Evolutionary conservation across 306 rosid genomes (phyloP).

Genomic region (Vicia sativa): DNA sequence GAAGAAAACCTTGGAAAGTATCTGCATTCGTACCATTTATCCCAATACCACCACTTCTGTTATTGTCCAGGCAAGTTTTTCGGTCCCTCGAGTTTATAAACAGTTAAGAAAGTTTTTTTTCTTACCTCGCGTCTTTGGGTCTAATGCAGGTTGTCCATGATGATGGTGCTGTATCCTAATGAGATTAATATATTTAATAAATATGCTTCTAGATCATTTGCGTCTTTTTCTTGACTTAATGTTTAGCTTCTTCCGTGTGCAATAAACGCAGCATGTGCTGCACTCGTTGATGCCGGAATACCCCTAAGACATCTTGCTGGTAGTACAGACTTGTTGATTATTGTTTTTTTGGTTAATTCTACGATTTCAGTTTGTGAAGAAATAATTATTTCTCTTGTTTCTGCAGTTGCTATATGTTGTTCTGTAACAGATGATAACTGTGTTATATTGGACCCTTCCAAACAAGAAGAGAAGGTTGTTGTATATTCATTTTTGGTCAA

Average conservation of each 20-base stretch:
- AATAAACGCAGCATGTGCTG: conserved; percentile 91
- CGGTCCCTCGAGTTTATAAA: neutral
- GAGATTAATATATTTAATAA: conserved; percentile 11
- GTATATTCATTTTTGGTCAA: neutral
- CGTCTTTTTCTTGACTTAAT: conserved; percentile 55
- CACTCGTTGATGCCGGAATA: conserved; percentile 90
- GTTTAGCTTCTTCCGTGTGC: conserved; percentile 91
- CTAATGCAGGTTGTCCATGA: conserved; percentile 87
- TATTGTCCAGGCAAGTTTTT: conserved; percentile 63
- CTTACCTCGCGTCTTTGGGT: conserved; percentile 23
- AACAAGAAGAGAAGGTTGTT: conserved; percentile 94
- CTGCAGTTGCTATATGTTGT: conserved; percentile 85
- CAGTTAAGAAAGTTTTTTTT: neutral
- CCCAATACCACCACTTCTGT: conserved; percentile 82
- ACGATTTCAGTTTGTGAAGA: conserved; percentile 27
- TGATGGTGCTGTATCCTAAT: conserved; percentile 92
- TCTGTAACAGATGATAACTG: conserved; percentile 66
- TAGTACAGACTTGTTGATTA: conserved; percentile 43
- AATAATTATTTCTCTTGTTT: conserved; percentile 43
- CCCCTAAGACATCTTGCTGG: conserved; percentile 95
- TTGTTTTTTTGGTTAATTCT: conserved; percentile 33
- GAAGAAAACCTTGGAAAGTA: conserved; percentile 79
- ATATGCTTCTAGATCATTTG: conserved; percentile 33
- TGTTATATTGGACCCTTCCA: conserved; percentile 79
- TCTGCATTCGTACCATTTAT: conserved; percentile 66